phyloP scores from a whole-genome alignment of 1,284 basidiomycete species.

The Neonothopanus nambi region DNA sequence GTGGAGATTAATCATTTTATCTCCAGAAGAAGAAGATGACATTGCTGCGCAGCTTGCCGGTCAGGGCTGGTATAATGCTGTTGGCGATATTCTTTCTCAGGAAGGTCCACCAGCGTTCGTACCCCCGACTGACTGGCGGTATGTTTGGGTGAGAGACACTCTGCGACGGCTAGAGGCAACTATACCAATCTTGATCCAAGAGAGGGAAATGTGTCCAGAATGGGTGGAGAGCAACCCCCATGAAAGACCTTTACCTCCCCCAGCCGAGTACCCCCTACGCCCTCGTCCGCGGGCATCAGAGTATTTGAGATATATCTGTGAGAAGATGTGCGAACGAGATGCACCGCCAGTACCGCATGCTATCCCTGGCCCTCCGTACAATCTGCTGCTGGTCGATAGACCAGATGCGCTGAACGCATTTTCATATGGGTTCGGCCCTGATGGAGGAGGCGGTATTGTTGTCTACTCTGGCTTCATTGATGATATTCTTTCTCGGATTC shows the following conservation, averaged over 20 bases:
- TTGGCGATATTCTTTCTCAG: constrained; percentile 73
- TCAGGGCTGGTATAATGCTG: constrained; percentile 81
- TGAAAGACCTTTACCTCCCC: constrained; percentile 66
- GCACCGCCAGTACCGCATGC: constrained; percentile 48
- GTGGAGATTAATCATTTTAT: constrained; percentile 84
- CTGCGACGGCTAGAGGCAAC: constrained; percentile 71
- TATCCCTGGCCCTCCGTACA: constrained; percentile 82
- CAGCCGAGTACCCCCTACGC: constrained; percentile 67
- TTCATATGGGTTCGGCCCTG: constrained; percentile 88
- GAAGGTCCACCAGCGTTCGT: constrained; percentile 67
- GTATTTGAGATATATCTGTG: constrained; percentile 55
- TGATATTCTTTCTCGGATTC: constrained; percentile 61
- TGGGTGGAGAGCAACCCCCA: constrained; percentile 50
- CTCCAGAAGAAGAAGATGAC: constrained; percentile 87
- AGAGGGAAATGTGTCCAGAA: constrained; percentile 50
- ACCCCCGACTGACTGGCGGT: constrained; percentile 79
- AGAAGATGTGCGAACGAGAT: constrained; percentile 45
- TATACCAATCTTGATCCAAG: constrained; percentile 64
- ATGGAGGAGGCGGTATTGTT: constrained; percentile 87
- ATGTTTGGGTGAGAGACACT: constrained; percentile 77
- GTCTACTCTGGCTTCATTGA: constrained; percentile 88
- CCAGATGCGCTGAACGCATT: constrained; percentile 83
- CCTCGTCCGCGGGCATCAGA: constrained; percentile 73
- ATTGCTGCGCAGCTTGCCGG: constrained; percentile 79
- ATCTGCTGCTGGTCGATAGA: constrained; percentile 80